Base-by-base conservation (phyloP, 805 yeast species). In the Lachancea meyersii region DNA sequence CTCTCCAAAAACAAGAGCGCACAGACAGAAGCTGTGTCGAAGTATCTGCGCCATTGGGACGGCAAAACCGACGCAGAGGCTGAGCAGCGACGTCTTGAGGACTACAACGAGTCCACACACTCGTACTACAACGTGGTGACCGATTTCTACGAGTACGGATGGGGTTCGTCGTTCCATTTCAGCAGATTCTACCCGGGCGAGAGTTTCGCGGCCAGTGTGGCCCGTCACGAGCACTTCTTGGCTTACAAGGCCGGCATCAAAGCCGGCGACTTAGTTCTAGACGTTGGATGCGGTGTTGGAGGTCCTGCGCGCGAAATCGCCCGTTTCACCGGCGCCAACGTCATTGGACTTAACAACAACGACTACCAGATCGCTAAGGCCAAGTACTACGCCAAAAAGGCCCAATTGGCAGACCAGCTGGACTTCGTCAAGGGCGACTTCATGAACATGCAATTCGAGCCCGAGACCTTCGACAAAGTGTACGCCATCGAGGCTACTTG, bases 201-300 rank as follows among this genome's bases (percentile, higher is more conserved):
- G 70, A 79, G 93, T 18, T 93, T 93, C 71, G 71, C 77, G 58
- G 97, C 91, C 68, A 95, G 97, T 33, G 80, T 86, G 52, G 97
- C 97, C 30, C 82, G 95, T 72, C 98, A 91, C 67, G 98, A 91
- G 72, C 97, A 93, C 69, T 93, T 77, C 68, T 72, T 91, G 54
- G 98, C 98, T 32, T 70, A 74, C 65, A 82, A 85, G 71, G 88
- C 89, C 76, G 84, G 84, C 48, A 72, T 91, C 57, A 66, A 72
- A 54, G 84, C 80, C 54, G 76, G 79, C 54, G 85, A 84, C 86
- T 80, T 81, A 60, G 98, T 91, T 14, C 75, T 91, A 54, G 98
- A 91, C 63, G 98, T 91, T 45, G 98, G 98, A 37, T 93, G 98
- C 72, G 98, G 98, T 75, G 96, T 91, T 57, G 98, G 98, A 63